A percentile compares a stretch with the other conserved stretches of the same genome.
Evolutionary conservation across 2,329 filamentous ascomycete species (phyloP).

Genomic region (Xylaria sp.): DNA sequence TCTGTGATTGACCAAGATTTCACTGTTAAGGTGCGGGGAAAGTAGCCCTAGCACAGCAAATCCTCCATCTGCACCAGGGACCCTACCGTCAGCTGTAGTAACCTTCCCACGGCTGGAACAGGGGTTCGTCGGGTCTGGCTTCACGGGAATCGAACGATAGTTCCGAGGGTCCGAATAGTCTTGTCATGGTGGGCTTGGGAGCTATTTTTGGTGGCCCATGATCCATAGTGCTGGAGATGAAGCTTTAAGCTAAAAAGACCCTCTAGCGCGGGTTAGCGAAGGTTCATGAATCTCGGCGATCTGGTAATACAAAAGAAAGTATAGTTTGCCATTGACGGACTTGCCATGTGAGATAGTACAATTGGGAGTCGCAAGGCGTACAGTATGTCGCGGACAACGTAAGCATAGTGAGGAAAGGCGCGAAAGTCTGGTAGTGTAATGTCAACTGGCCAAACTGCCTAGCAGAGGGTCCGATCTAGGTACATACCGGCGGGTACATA

Average conservation of each 20-base stretch:
- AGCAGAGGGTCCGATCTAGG: slow-evolving; percentile 3
- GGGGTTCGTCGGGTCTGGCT: slow-evolving; percentile 3
- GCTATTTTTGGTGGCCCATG: no score
- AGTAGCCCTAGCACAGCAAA: not conserved
- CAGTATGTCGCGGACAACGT: not conserved
- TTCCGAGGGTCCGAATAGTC: not conserved
- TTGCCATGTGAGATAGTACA: not conserved
- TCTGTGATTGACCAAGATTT: not conserved
- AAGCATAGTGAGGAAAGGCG: not conserved
- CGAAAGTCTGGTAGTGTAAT: slow-evolving; percentile 3
- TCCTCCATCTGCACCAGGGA: slow-evolving; percentile 5
- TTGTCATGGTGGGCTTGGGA: not conserved
- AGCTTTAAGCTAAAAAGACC: no score
- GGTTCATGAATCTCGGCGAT: no score
- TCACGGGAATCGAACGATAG: not conserved
- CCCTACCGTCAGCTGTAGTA: slow-evolving; percentile 2
- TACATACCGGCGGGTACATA: no score
- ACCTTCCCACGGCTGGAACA: slow-evolving; percentile 2
- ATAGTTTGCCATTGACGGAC: not conserved
- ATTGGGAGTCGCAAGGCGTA: not conserved
- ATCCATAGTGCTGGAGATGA: no score
- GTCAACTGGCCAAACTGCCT: slow-evolving; percentile 21
- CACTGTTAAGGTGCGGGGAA: slow-evolving; percentile 27
- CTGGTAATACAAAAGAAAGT: not conserved
- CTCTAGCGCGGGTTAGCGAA: no score